phyloP scores from a whole-genome alignment of 257 asterid species.

The Ocimum tenuiflorum region DNA sequence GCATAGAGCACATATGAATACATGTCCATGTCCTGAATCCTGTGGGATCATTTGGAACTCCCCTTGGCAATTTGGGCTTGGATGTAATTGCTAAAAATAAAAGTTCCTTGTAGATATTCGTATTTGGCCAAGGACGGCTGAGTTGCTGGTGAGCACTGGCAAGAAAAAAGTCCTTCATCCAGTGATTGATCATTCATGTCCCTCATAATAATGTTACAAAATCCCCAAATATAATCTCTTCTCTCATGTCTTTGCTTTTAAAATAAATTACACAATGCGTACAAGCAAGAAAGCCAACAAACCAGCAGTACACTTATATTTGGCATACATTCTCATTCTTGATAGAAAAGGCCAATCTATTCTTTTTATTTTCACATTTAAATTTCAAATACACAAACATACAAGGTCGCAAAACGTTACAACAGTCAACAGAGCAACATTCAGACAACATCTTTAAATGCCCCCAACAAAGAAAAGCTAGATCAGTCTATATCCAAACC shows the following conservation, averaged over 20 bases:
- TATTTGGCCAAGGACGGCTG: conserved; percentile 62
- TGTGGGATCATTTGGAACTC: conserved; percentile 83
- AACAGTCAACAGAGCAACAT: too few species aligned
- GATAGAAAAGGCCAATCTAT: too few species aligned
- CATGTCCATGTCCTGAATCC: conserved; percentile 94
- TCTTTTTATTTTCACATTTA: too few species aligned
- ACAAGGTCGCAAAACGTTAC: too few species aligned
- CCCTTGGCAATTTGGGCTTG: conserved; percentile 87
- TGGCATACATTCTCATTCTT: too few species aligned
- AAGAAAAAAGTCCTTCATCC: conserved; percentile 96
- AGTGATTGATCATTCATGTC: conserved; percentile 38
- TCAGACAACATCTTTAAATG: too few species aligned
- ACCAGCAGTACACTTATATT: too few species aligned
- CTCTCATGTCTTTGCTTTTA: neutral
- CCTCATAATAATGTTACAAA: neutral
- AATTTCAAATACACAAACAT: too few species aligned
- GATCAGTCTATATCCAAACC: too few species aligned
- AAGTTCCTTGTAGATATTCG: conserved; percentile 73
- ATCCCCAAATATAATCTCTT: conserved; percentile 1
- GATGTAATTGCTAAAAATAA: conserved; percentile 68
- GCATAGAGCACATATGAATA: conserved; percentile 91
- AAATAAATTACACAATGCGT: neutral
- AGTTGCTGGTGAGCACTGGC: conserved; percentile 84
- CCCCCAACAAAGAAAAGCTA: too few species aligned
- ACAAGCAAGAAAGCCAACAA: too few species aligned